Evolutionary conservation across 495 filamentous ascomycete genomes (phyloP).

Genomic region (Aspergillus sparsus): DNA sequence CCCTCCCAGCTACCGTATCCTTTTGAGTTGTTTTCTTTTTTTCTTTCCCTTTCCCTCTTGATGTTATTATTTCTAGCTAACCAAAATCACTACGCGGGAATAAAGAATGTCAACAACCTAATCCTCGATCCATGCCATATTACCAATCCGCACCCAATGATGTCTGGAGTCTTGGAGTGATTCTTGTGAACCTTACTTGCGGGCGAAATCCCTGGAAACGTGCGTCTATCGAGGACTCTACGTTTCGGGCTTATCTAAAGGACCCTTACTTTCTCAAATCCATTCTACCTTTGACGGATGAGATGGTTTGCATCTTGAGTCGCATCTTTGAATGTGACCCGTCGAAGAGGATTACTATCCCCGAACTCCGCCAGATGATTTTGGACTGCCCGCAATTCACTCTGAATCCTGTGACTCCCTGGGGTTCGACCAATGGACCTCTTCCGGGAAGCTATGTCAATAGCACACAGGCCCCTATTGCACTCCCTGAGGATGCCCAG

Average conservation of each 20-base stretch:
- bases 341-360: constrained; percentile 77
- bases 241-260: constrained; percentile 87
- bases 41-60: not conserved
- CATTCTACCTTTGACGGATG: constrained; percentile 88
- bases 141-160: constrained; percentile 96
- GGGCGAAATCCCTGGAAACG: constrained; percentile 99
- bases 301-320: constrained; percentile 84
- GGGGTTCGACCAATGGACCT: constrained; percentile 33
- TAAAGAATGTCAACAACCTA: constrained; percentile 89
- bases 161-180: constrained; percentile 96
- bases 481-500: constrained; percentile 39
- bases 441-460: constrained; percentile 34
- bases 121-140: constrained; percentile 71
- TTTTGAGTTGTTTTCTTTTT: not conserved
- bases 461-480: constrained; percentile 33
- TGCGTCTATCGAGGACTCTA: constrained; percentile 88
- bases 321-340: constrained; percentile 91
- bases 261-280: constrained; percentile 86
- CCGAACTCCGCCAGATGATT: constrained; percentile 78
- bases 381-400: constrained; percentile 77
- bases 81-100: not conserved
- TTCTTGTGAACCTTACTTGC: constrained; percentile 96
- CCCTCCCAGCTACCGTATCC: too few species aligned
- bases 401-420: constrained; percentile 37
- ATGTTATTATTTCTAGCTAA: constrained; percentile 17